These are phyloP conservation scores for Thelonectria rubi DNA, from an alignment of 2,329 filamentous ascomycete genomes.

Conservation along the genomic window DNA sequence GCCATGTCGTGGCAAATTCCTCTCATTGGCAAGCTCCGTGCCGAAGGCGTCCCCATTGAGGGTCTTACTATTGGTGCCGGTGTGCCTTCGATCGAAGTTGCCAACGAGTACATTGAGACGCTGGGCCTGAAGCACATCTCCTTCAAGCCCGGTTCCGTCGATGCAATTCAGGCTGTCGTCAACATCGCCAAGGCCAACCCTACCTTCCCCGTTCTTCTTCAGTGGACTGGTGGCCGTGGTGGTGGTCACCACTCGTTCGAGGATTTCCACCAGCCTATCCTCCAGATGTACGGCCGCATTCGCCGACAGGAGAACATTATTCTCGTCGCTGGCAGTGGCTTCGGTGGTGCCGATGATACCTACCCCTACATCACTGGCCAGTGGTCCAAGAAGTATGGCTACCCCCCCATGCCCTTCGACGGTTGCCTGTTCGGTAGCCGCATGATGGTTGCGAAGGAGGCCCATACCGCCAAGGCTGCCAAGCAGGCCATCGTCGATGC, in stretches of 20 bases:
- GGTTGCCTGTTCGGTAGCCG: slow-evolving; percentile 90
- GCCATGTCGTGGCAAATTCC: slow-evolving; percentile 95
- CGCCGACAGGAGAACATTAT: slow-evolving; percentile 87
- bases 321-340: slow-evolving; percentile 89
- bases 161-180: slow-evolving; percentile 88
- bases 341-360: slow-evolving; percentile 88
- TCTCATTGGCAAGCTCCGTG: slow-evolving; percentile 78
- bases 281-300: slow-evolving; percentile 91
- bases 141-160: slow-evolving; percentile 91
- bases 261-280: slow-evolving; percentile 91
- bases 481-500: slow-evolving; percentile 93
- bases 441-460: slow-evolving; percentile 95
- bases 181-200: slow-evolving; percentile 96
- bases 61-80: slow-evolving; percentile 92
- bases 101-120: slow-evolving; percentile 92
- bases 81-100: slow-evolving; percentile 92
- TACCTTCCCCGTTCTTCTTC: slow-evolving; percentile 88
- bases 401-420: slow-evolving; percentile 93
- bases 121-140: slow-evolving; percentile 91
- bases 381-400: slow-evolving; percentile 88
- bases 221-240: slow-evolving; percentile 94
- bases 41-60: slow-evolving; percentile 89
- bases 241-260: slow-evolving; percentile 96
- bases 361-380: slow-evolving; percentile 91
- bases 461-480: slow-evolving; percentile 84